phyloP scores from a whole-genome alignment of 2,329 filamentous ascomycete species.

The Aspergillus oerlinghausenensis region DNA sequence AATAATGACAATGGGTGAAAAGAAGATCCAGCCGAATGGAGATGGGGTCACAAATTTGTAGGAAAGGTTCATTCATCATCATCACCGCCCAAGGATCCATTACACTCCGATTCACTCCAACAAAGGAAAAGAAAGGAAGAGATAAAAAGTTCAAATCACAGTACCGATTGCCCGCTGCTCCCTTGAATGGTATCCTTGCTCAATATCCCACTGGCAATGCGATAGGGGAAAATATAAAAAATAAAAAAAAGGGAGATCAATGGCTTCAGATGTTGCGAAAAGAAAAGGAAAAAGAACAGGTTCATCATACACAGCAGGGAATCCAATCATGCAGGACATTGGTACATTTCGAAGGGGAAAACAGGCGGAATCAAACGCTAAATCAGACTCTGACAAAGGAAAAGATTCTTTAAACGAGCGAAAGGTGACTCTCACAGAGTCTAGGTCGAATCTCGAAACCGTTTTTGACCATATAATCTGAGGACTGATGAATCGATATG shows the following conservation, averaged over 20 bases:
- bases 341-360: conserved; percentile 1
- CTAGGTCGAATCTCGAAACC: conserved; percentile 1
- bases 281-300: neutral
- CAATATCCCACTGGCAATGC: neutral
- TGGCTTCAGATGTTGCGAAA: neutral
- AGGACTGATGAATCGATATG: conserved; percentile 1
- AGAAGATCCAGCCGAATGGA: conserved; percentile 8
- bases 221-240: neutral
- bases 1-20: conserved; percentile 9
- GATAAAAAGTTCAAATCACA: conserved; percentile 2
- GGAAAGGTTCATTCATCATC: conserved; percentile 8
- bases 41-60: conserved; percentile 8
- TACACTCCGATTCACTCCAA: conserved; percentile 10
- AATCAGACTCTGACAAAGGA: conserved; percentile 5
- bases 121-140: conserved; percentile 8
- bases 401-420: conserved; percentile 2
- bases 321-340: conserved; percentile 1
- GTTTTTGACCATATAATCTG: conserved; percentile 2
- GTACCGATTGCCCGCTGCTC: neutral
- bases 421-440: conserved; percentile 2
- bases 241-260: neutral
- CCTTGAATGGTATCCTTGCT: neutral
- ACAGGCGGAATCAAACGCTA: conserved; percentile 1
- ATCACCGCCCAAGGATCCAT: conserved; percentile 10
- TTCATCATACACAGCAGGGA: neutral